Evolutionary conservation across 1,139 yeast genomes (phyloP).

Genomic region (Scheffersomyces lignicola): DNA sequence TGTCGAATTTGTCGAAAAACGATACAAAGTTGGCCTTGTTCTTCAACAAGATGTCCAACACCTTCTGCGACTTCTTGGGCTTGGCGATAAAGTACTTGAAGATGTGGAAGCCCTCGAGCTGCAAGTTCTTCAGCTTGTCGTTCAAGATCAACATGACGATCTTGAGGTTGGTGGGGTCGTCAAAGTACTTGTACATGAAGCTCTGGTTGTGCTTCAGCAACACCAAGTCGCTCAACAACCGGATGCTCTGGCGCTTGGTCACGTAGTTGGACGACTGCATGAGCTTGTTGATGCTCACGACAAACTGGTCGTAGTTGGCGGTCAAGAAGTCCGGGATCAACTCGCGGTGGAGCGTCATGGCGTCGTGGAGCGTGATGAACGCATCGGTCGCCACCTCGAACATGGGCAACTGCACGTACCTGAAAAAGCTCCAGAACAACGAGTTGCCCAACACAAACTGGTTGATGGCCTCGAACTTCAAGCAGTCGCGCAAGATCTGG

Average conservation of each 20-base stretch:
- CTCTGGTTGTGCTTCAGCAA: slow-evolving; percentile 69
- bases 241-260: slow-evolving; percentile 86
- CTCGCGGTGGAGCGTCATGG: slow-evolving; percentile 67
- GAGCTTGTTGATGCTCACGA: slow-evolving; percentile 60
- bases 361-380: slow-evolving; percentile 71
- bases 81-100: slow-evolving; percentile 94
- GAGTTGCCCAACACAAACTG: slow-evolving; percentile 54
- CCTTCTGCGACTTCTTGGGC: slow-evolving; percentile 81
- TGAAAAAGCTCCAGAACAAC: slow-evolving; percentile 79
- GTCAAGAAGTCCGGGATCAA: slow-evolving; percentile 70
- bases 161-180: slow-evolving; percentile 78
- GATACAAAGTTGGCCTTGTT: slow-evolving; percentile 75
- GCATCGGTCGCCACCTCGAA: slow-evolving; percentile 93
- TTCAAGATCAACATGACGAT: slow-evolving; percentile 82
- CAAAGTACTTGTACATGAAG: slow-evolving; percentile 76
- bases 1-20: slow-evolving; percentile 67
- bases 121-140: slow-evolving; percentile 86
- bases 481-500: slow-evolving; percentile 79
- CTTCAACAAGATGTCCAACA: slow-evolving; percentile 77
- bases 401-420: slow-evolving; percentile 69
- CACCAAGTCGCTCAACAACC: slow-evolving; percentile 75
- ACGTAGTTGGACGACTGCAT: slow-evolving; percentile 83
- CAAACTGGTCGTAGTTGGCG: slow-evolving; percentile 56
- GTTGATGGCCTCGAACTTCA: slow-evolving; percentile 74
- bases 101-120: slow-evolving; percentile 87